Base-by-base conservation (phyloP, 164 flowering plant genomes). In the Magnolia kwangsiensis region DNA sequence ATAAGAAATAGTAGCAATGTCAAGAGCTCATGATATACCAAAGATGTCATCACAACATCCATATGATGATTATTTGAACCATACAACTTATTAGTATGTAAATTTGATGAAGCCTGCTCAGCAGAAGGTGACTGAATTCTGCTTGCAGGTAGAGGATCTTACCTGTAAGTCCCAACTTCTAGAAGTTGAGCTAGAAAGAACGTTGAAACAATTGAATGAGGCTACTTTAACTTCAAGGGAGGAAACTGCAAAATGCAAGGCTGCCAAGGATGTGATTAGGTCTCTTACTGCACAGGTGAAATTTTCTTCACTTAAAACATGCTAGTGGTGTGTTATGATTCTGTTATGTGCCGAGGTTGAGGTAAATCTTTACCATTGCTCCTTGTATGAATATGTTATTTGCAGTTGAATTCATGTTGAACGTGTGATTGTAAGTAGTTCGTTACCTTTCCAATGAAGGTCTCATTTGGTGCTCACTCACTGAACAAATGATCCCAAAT, bases 231-330 rank as follows among this genome's bases (percentile, higher is more conserved):
- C 78, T 67, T 93, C 95, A 72, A 87, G 84, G 68, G 91, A 87
- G 72, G 97, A 95, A 86, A 88, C 91, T 78, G 96, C 83, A 77
- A 93, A 92, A 82, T 85, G 88, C 84, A 88, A 84, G 77, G 89
- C 97, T 79, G 97, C 98, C n/a, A 91, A 90, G 81, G 94, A 92
- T 79, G 93, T 92, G 65, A 91, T 95, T 50, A 91, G 85, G 85
- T 89, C 95, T 76, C 87, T 95, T 9, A 89, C 90, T 72, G 82
- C 86, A 67, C 95, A 95, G 94, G 98, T 95, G 74, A 64, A 27
- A 61, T n/a, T n/a, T 24, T 19, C 51, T 69, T 51, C 75, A 29
- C 71, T 29, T 37, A 69, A 50, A 21, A 21, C 14, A 7, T 20
- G 58, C 49, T 19, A 37, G 29, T 9, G 66, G 13, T n/a, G 14